These are phyloP conservation scores for Claviceps humidiphila DNA, from an alignment of 2,329 filamentous ascomycete species.

Conservation along the genomic window DNA sequence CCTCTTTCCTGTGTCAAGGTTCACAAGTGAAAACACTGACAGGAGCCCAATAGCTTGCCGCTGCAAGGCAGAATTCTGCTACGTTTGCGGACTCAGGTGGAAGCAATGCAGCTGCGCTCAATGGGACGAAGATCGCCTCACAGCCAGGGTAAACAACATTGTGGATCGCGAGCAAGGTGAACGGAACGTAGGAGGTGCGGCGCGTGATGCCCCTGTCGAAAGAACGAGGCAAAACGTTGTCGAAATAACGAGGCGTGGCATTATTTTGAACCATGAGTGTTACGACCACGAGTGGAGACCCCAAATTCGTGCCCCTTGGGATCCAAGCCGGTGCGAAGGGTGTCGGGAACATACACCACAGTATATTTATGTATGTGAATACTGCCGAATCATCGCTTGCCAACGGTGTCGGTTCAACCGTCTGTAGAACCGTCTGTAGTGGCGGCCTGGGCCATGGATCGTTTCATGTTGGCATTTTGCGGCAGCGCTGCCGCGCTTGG, in stretches of 20 bases:
- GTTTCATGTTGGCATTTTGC: too few species aligned
- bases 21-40: not conserved
- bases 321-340: constrained; percentile 1
- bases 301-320: not conserved
- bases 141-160: not conserved
- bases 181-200: not conserved
- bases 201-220: not conserved
- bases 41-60: constrained; percentile 22
- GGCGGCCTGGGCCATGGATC: not conserved
- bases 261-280: not conserved
- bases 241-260: too few species aligned
- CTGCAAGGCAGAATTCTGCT: constrained; percentile 37
- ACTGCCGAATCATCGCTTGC: constrained; percentile 31
- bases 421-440: not conserved
- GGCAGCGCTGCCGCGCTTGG: too few species aligned
- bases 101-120: constrained; percentile 23
- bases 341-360: constrained; percentile 13
- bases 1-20: not conserved
- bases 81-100: constrained; percentile 31
- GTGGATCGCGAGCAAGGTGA: constrained; percentile 1
- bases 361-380: constrained; percentile 33
- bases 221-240: not conserved
- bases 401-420: constrained; percentile 21
- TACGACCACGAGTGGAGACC: not conserved
- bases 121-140: constrained; percentile 21